These are phyloP conservation scores for Meyerozyma carpophila DNA, from an alignment of 1,139 yeast genomes.

Conservation along the genomic window DNA sequence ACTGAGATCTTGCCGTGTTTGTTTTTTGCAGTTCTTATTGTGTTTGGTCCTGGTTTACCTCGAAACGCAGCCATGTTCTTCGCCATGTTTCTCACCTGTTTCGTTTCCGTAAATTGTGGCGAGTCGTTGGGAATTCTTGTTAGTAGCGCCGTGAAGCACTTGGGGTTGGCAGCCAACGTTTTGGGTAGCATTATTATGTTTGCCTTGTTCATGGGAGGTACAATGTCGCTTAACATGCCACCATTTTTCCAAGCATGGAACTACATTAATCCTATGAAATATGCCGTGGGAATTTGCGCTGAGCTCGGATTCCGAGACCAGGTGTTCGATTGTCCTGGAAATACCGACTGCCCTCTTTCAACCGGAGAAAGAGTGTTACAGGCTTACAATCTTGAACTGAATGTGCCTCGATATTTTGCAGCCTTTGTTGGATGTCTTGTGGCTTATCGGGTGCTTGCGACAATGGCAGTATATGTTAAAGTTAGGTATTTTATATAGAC, in stretches of 20 bases:
- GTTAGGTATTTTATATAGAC: slow-evolving; percentile 12
- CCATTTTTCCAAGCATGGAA: slow-evolving; percentile 19
- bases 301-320: slow-evolving; percentile 32
- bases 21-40: slow-evolving; percentile 16
- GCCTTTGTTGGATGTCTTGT: slow-evolving; percentile 17
- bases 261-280: slow-evolving; percentile 20
- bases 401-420: slow-evolving; percentile 22
- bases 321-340: slow-evolving; percentile 23
- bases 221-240: slow-evolving; percentile 24
- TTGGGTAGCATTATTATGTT: slow-evolving; percentile 14
- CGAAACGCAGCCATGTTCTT: slow-evolving; percentile 19
- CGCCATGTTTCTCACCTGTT: slow-evolving; percentile 13
- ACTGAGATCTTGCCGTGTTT: slow-evolving; percentile 17
- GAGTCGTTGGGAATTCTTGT: slow-evolving; percentile 20
- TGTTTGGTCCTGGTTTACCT: slow-evolving; percentile 19
- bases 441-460: slow-evolving; percentile 15
- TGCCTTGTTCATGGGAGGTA: slow-evolving; percentile 24
- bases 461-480: slow-evolving; percentile 11
- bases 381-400: slow-evolving; percentile 25
- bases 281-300: slow-evolving; percentile 25
- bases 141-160: slow-evolving; percentile 16
- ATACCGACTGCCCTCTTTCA: slow-evolving; percentile 22
- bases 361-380: slow-evolving; percentile 33
- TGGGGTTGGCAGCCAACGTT: slow-evolving; percentile 21
- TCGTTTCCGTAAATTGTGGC: slow-evolving; percentile 16